A percentile compares a stretch with the other conserved stretches of the same genome.
Evolutionary conservation across 495 filamentous ascomycete genomes (phyloP).

Genomic region (Penicillium paradoxum): DNA sequence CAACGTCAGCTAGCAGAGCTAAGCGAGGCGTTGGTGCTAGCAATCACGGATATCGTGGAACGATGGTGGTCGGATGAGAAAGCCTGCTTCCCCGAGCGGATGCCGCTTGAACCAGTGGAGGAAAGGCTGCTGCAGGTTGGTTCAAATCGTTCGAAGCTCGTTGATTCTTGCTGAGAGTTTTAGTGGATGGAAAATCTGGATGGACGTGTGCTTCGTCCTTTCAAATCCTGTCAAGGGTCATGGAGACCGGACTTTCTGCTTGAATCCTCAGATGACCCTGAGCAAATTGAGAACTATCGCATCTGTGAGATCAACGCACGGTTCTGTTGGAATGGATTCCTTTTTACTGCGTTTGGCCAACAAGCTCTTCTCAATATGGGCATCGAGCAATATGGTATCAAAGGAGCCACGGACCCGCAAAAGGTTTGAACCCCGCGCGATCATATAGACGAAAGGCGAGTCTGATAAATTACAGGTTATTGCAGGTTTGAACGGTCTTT

Average conservation of each 20-base stretch:
- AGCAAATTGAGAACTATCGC: conserved; percentile 18
- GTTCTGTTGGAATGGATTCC: conserved; percentile 38
- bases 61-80: conserved; percentile 38
- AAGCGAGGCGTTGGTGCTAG: conserved; percentile 23
- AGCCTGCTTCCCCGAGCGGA: conserved; percentile 30
- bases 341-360: conserved; percentile 21
- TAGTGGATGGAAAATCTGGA: no score
- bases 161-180: no score
- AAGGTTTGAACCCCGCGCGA: no score
- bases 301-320: conserved; percentile 46
- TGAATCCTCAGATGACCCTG: conserved; percentile 13
- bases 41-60: conserved; percentile 35
- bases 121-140: conserved; percentile 26
- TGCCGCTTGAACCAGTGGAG: conserved; percentile 34
- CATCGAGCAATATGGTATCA: conserved; percentile 4
- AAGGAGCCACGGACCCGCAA: conserved; percentile 3
- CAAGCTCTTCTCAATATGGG: conserved; percentile 11
- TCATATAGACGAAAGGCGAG: no score
- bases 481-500: conserved; percentile 17
- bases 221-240: conserved; percentile 20
- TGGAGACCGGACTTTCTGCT: conserved; percentile 46
- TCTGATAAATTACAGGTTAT: no score
- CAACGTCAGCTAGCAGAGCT: conserved; percentile 19
- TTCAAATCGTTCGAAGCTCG: neutral
- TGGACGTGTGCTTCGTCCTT: conserved; percentile 1